Percentiles rank a stretch among this genome's conserved stretches.
Evolutionary conservation across 2,329 filamentous ascomycete species (phyloP).

Genomic region (Cladosporium sp.): DNA sequence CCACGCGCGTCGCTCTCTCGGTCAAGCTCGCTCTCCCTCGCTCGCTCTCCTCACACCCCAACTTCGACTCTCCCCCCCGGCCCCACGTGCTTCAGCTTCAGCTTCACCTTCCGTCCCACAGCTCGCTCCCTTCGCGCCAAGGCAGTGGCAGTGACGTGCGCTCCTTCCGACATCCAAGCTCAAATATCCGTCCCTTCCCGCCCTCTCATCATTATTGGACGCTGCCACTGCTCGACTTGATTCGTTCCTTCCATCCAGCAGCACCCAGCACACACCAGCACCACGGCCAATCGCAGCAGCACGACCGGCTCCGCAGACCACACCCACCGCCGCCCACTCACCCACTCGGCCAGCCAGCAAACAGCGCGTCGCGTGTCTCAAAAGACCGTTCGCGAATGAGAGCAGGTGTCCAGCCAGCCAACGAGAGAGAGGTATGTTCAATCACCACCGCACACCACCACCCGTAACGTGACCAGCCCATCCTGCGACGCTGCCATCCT

Average conservation of each 20-base stretch:
- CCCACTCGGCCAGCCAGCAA: background rate
- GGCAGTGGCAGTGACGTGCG: background rate
- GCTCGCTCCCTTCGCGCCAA: background rate
- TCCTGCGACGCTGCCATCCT: constrained; percentile 16
- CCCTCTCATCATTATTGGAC: constrained; percentile 11
- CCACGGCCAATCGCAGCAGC: constrained; percentile 16
- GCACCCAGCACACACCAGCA: background rate
- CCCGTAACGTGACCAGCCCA: constrained; percentile 14
- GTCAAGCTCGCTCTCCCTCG: background rate
- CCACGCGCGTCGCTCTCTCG: background rate
- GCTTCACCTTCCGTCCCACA: background rate
- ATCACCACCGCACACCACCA: constrained; percentile 10
- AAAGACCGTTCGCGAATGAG: constrained; percentile 3
- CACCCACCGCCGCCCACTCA: background rate
- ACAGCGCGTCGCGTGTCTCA: constrained; percentile 20
- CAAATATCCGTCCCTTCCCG: background rate
- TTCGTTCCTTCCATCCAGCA: background rate
- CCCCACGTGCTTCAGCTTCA: background rate
- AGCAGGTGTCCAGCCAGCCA: background rate
- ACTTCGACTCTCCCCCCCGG: background rate
- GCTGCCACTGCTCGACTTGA: constrained; percentile 10
- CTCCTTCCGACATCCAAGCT: background rate
- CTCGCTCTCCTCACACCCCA: background rate
- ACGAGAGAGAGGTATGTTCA: constrained; percentile 2
- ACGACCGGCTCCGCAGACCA: constrained; percentile 1